Conservation (phyloP, 2,329 filamentous ascomycete species). For the Teratosphaeria zuluensis region DNA sequence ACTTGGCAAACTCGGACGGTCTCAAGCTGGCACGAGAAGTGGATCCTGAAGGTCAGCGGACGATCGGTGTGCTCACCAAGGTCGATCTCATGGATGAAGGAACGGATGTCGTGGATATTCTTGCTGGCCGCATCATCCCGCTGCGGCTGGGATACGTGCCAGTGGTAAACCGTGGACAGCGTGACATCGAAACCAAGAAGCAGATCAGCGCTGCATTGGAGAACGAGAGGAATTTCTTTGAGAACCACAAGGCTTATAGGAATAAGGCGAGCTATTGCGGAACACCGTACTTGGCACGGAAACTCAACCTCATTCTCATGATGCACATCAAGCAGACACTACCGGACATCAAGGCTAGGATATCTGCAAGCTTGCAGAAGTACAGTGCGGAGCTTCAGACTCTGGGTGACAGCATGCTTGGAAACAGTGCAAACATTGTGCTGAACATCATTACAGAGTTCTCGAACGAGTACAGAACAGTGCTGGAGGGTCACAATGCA, state of each 20-base stretch:
- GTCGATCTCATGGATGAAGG: slow-evolving; percentile 98
- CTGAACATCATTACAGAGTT: slow-evolving; percentile 99
- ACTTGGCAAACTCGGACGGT: slow-evolving; percentile 97
- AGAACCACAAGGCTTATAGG: slow-evolving; percentile 95
- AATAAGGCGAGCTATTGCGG: slow-evolving; percentile 99
- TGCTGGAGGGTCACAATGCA: slow-evolving; percentile 91
- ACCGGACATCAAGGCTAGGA: slow-evolving; percentile 95
- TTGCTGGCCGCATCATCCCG: slow-evolving; percentile 94
- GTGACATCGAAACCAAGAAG: slow-evolving; percentile 98
- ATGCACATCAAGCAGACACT: slow-evolving; percentile 99
- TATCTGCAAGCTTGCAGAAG: slow-evolving; percentile 86
- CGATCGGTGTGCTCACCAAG: slow-evolving; percentile 96
- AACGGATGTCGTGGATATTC: slow-evolving; percentile 95
- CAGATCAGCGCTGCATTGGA: slow-evolving; percentile 84
- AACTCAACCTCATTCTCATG: slow-evolving; percentile 97
- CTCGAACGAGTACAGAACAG: slow-evolving; percentile 91
- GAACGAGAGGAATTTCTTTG: slow-evolving; percentile 93
- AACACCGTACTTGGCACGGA: slow-evolving; percentile 90
- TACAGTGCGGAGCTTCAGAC: slow-evolving; percentile 72
- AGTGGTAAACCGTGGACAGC: slow-evolving; percentile 93
- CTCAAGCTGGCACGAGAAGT: slow-evolving; percentile 94
- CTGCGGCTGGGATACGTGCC: slow-evolving; percentile 90
- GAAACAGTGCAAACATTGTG: slow-evolving; percentile 92
- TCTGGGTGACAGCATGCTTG: slow-evolving; percentile 87
- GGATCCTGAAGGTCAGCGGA: slow-evolving; percentile 92